Conservation (phyloP, 805 yeast genomes). For the Myxozyma nipponensis region DNA sequence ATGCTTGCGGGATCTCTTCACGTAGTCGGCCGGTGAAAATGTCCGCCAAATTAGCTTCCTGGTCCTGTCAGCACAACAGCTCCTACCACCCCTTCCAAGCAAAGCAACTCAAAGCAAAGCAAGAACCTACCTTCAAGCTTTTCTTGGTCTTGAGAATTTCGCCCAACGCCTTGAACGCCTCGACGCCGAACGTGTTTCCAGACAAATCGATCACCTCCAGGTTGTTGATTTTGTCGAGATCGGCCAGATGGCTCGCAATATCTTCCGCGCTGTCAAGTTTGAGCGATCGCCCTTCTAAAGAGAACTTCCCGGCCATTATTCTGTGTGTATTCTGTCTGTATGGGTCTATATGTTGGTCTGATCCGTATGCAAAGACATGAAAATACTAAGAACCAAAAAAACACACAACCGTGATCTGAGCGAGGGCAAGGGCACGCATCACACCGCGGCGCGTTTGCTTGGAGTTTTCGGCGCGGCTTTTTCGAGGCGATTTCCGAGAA, state of each 20-base stretch:
- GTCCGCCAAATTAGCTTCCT: slow-evolving; percentile 66
- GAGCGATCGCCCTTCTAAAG: slow-evolving; percentile 16
- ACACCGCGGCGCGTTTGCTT: too few relatives aligned
- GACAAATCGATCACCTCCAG: slow-evolving; percentile 62
- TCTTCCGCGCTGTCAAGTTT: slow-evolving; percentile 73
- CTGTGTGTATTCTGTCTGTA: not conserved
- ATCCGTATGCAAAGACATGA: too few relatives aligned
- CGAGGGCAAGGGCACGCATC: too few relatives aligned
- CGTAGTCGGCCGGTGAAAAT: slow-evolving; percentile 91
- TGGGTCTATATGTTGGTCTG: not conserved
- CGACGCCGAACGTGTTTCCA: slow-evolving; percentile 94
- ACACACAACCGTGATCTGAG: too few relatives aligned
- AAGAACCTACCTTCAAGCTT: slow-evolving; percentile 41
- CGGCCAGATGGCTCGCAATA: slow-evolving; percentile 63
- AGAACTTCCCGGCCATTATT: slow-evolving; percentile 3
- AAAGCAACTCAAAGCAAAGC: not conserved
- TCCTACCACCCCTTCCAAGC: too few relatives aligned
- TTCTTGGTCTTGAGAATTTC: slow-evolving; percentile 43
- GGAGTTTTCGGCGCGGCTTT: too few relatives aligned
- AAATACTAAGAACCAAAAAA: too few relatives aligned
- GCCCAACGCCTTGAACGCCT: slow-evolving; percentile 72
- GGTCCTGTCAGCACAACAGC: not conserved
- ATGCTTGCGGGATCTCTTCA: slow-evolving; percentile 86
- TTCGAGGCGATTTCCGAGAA: too few relatives aligned
- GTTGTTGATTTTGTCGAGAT: slow-evolving; percentile 41